Evolutionary conservation across 1,284 basidiomycete species (phyloP), one percentile per base, ranked within the genome.

Genomic region (Cystobasidium slooffiae): DNA sequence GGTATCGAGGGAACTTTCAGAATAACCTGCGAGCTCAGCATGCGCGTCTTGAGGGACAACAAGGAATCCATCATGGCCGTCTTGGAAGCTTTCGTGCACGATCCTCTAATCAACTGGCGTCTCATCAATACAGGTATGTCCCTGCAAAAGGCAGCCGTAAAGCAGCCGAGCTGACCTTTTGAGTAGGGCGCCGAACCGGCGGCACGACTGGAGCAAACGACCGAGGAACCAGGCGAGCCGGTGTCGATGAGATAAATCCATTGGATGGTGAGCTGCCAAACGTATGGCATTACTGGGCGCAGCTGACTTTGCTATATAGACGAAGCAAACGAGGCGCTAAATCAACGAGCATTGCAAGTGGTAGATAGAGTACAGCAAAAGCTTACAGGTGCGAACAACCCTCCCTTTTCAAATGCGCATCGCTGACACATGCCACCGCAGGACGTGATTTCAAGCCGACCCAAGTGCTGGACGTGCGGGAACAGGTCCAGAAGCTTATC

Each of bases 11-110:
- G 97, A 49, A 97, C 94, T 79, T 99, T 96, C 87, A 89, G 93
- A 80, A 90, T 91, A 24, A 72, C 69, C 2, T 75, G 75, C 62
- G 75, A 75, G 47, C 62, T 72, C 55, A 75, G 74, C 49, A 99
- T 99, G 97, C 88, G 89, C 75, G 97, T 99, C 6, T 84, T 99
- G 75, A 90, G 97, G 44, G 93, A 93, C 75, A 99, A 99, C 85
- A 94, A 96, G 83, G 97, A 99, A 83, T 96, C 93, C 18, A 87
- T 99, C 75, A 92, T 99, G 90, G 97, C 97, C 12, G 93, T 99
- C 24, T 86, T 99, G 43, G 97, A 99, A 83, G 97, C 87, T 5
- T 88, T 88, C 76, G 86, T 87, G 12, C 87, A 87, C 79, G 87
- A 88, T 78, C 87, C 87, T 0, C 79, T 88, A 65, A 86, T 88